These are phyloP conservation scores for Trichoderma pleuroti DNA, from an alignment of 2,329 filamentous ascomycete genomes.

Conservation along the genomic window DNA sequence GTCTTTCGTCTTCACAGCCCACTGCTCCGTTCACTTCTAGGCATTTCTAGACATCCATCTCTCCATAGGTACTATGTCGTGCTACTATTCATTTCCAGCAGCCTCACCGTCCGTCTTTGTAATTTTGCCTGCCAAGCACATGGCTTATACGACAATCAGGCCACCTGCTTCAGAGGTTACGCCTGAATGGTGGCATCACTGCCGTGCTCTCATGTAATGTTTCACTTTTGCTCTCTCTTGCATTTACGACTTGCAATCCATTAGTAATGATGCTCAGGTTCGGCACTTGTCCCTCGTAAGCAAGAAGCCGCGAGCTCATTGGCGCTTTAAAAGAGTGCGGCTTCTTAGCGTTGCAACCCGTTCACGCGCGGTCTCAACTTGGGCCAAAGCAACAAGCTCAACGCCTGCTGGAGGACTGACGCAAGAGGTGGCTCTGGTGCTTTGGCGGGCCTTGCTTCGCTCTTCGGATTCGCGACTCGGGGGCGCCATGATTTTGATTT, in stretches of 20 bases:
- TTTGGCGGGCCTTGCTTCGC: neutral
- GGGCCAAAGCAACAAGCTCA: neutral
- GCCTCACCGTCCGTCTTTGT: neutral
- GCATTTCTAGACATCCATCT: neutral
- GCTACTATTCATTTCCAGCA: neutral
- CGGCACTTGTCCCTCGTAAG: neutral
- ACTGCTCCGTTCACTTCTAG: neutral
- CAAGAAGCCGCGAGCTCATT: neutral
- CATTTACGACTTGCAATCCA: neutral
- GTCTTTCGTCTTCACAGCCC: neutral
- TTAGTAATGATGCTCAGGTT: neutral
- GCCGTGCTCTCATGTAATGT: neutral
- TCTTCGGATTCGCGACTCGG: neutral
- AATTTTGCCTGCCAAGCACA: neutral
- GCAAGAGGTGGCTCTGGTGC: conserved; percentile 14
- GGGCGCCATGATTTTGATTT: neutral
- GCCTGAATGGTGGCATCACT: neutral
- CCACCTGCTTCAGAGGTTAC: neutral
- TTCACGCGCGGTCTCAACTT: neutral
- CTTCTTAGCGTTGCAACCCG: neutral
- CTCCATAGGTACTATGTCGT: neutral
- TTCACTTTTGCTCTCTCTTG: neutral
- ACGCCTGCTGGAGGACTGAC: neutral
- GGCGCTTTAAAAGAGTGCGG: neutral
- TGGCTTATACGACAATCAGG: neutral